Conservation (phyloP, 2,329 filamentous ascomycete genomes). For the Botrytis aclada region DNA sequence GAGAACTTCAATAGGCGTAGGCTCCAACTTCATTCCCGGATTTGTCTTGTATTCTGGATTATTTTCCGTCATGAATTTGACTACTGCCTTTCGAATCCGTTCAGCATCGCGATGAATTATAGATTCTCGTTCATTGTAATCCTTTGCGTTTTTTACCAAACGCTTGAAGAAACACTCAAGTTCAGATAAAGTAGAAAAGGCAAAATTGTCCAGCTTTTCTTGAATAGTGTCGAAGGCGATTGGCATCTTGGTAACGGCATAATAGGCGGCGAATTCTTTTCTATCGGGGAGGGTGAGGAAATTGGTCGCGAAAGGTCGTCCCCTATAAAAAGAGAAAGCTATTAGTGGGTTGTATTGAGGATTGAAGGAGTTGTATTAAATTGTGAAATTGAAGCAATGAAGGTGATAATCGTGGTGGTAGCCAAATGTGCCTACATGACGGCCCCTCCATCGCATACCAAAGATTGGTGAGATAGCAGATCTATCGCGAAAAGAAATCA, state of each 20-base stretch:
- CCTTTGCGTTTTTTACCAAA: conserved; percentile 83
- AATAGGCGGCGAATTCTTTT: conserved; percentile 69
- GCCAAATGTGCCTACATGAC: neutral
- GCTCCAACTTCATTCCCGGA: conserved; percentile 65
- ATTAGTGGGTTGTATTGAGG: conserved; percentile 11
- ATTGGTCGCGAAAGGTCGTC: conserved; percentile 68
- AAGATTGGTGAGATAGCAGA: conserved; percentile 1
- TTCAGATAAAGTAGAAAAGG: conserved; percentile 68
- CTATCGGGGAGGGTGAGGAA: conserved; percentile 71
- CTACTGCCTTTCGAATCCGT: conserved; percentile 78
- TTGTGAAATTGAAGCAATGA: neutral
- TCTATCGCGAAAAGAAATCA: neutral
- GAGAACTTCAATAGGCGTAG: conserved; percentile 46
- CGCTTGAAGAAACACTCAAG: conserved; percentile 85
- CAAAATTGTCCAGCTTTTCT: conserved; percentile 64
- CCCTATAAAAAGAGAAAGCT: conserved; percentile 45
- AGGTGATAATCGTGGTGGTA: neutral
- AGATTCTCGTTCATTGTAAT: conserved; percentile 73
- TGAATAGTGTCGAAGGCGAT: conserved; percentile 77
- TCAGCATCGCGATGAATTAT: conserved; percentile 80
- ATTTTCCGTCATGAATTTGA: conserved; percentile 81
- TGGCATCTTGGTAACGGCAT: conserved; percentile 71
- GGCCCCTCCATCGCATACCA: neutral
- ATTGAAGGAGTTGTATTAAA: neutral
- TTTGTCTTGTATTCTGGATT: conserved; percentile 74